Percentiles rank a stretch among this genome's conserved stretches.
These are phyloP conservation scores for Cicer bijugum DNA, from an alignment of 306 rosid species.

Conservation along the genomic window DNA sequence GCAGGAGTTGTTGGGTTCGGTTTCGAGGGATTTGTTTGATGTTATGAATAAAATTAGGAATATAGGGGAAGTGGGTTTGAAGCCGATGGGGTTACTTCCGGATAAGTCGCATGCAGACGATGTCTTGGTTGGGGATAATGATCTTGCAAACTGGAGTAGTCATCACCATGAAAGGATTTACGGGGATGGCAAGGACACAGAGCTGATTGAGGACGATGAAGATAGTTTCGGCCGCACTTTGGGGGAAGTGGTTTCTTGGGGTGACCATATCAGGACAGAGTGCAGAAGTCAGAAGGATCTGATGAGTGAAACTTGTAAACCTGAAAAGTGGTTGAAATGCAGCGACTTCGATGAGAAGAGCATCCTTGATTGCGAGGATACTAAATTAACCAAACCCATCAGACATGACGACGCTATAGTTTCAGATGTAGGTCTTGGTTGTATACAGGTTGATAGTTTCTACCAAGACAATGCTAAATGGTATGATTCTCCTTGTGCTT, in stretches of 20 bases:
- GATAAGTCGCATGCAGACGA: conserved; percentile 75
- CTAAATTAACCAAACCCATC: conserved; percentile 85
- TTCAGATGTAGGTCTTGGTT: conserved; percentile 88
- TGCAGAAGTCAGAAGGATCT: conserved; percentile 81
- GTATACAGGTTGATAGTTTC: conserved; percentile 95
- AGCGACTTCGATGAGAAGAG: conserved; percentile 83
- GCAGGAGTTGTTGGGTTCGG: conserved; percentile 66
- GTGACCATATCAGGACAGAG: conserved; percentile 85
- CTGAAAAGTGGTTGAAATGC: conserved; percentile 97
- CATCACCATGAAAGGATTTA: conserved; percentile 82
- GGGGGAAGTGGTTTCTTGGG: conserved; percentile 92
- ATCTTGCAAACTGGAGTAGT: conserved; percentile 91
- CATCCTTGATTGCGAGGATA: conserved; percentile 93
- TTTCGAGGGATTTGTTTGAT: conserved; percentile 78
- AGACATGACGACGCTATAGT: conserved; percentile 82
- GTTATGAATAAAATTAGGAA: conserved; percentile 76
- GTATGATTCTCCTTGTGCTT: conserved; percentile 98
- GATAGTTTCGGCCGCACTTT: conserved; percentile 90
- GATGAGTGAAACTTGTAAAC: conserved; percentile 74
- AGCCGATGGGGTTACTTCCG: conserved; percentile 65
- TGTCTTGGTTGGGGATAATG: conserved; percentile 87
- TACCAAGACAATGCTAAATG: conserved; percentile 90
- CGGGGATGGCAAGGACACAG: conserved; percentile 83
- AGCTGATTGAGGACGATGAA: conserved; percentile 91
- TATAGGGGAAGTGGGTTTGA: conserved; percentile 64